A percentile compares a stretch with the other conserved stretches of the same genome.
These are phyloP conservation scores for Westerdykella aurantiaca DNA, from an alignment of 2,329 filamentous ascomycete genomes.

Conservation along the genomic window DNA sequence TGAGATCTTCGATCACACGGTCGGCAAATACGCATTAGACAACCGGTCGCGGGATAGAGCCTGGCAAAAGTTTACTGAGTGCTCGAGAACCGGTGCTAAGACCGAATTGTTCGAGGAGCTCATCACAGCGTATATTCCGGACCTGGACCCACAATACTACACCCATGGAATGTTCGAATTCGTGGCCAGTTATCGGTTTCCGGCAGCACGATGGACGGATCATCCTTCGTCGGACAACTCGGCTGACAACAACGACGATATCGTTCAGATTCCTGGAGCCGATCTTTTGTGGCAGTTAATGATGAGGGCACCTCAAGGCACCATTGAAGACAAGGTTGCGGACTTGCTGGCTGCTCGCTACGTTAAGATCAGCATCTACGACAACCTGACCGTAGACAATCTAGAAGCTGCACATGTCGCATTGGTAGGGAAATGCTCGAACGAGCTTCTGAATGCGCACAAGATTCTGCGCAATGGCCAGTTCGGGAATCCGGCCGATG, in stretches of 20 bases:
- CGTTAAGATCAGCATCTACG: conserved; percentile 44
- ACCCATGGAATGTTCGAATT: conserved; percentile 60
- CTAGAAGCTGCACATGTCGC: conserved; percentile 59
- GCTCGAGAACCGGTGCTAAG: conserved; percentile 13
- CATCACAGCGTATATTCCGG: conserved; percentile 50
- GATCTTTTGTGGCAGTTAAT: conserved; percentile 83
- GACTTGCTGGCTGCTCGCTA: conserved; percentile 69
- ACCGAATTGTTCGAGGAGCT: conserved; percentile 29
- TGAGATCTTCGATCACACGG: conserved; percentile 65
- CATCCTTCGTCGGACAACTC: conserved; percentile 5
- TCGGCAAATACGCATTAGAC: conserved; percentile 58
- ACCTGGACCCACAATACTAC: conserved; percentile 53
- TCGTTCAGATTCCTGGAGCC: conserved; percentile 46
- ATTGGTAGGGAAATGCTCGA: conserved; percentile 70
- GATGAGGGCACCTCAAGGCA: conserved; percentile 58
- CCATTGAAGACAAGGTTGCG: conserved; percentile 64
- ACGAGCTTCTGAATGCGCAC: conserved; percentile 41
- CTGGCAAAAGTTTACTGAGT: conserved; percentile 50
- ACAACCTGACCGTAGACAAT: conserved; percentile 40
- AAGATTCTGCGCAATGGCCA: conserved; percentile 8
- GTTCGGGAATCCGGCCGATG: neutral
- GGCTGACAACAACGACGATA: conserved; percentile 9
- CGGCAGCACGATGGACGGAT: conserved; percentile 9
- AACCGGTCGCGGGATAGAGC: conserved; percentile 58
- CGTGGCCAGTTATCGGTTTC: conserved; percentile 44